phyloP scores from a whole-genome alignment of 495 filamentous ascomycete genomes.

The Trichoderma gamsii region DNA sequence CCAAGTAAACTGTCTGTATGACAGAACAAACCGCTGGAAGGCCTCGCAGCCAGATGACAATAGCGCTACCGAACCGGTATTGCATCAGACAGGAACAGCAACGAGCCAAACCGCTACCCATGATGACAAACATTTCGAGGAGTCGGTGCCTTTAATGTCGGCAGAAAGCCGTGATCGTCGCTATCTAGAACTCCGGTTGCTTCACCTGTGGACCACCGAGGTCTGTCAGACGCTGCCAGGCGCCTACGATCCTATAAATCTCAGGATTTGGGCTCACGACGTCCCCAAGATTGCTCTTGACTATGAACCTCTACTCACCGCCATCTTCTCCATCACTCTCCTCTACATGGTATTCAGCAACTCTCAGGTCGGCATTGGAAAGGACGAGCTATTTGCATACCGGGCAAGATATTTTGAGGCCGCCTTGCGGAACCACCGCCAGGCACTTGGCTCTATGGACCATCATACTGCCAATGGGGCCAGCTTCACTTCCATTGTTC shows the following conservation, averaged over 20 bases:
- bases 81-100: neutral
- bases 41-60: neutral
- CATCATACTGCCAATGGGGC: neutral
- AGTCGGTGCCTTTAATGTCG: neutral
- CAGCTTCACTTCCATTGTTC: neutral
- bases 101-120: neutral
- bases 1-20: neutral
- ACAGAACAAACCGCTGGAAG: neutral
- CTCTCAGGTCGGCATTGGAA: neutral
- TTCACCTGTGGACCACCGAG: neutral
- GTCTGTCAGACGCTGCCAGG: neutral
- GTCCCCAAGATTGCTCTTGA: constrained; percentile 4
- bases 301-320: constrained; percentile 8
- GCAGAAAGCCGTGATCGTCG: constrained; percentile 3
- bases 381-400: neutral
- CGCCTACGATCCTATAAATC: neutral
- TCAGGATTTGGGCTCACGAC: neutral
- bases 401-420: constrained; percentile 1
- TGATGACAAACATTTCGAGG: neutral
- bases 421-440: neutral
- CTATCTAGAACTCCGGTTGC: neutral
- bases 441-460: constrained; percentile 4
- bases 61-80: no score
- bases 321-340: neutral
- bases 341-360: neutral